Evolutionary conservation across 305 asterid species (phyloP).

Genomic region (Caryopteris hybrid): DNA sequence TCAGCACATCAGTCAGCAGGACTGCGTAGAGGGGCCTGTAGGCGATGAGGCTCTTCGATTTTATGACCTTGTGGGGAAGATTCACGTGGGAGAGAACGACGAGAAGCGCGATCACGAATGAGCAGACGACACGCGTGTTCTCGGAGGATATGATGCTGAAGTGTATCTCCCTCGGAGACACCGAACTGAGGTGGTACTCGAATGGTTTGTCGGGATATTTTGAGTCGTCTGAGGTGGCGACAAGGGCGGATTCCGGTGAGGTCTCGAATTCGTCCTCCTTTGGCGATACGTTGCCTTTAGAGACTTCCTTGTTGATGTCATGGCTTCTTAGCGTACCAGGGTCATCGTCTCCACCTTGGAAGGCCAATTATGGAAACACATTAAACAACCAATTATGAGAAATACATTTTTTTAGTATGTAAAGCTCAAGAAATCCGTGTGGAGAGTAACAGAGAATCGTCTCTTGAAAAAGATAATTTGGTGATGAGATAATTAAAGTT

Average conservation of each 20-base stretch:
- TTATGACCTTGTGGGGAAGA: slow-evolving; percentile 48
- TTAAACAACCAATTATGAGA: no score
- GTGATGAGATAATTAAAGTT: no score
- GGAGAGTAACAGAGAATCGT: no score
- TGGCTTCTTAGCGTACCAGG: no score
- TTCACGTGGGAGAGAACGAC: slow-evolving; percentile 49
- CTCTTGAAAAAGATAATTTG: no score
- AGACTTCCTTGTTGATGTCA: no score
- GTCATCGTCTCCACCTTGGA: slow-evolving; percentile 6
- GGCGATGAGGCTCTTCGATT: slow-evolving; percentile 56
- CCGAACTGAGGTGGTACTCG: slow-evolving; percentile 10
- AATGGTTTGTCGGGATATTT: slow-evolving; percentile 15
- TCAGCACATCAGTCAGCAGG: slow-evolving; percentile 40
- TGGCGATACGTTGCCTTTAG: no score
- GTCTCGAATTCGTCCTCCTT: background rate
- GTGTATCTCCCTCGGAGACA: slow-evolving; percentile 42
- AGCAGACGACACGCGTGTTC: slow-evolving; percentile 47
- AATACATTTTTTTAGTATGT: no score
- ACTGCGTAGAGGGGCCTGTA: slow-evolving; percentile 62
- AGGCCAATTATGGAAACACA: background rate
- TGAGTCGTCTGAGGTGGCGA: background rate
- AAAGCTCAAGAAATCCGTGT: no score
- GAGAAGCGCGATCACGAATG: slow-evolving; percentile 50
- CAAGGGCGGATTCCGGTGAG: slow-evolving; percentile 12
- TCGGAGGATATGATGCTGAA: slow-evolving; percentile 54